These are phyloP conservation scores for Ceratobasidium sp. DNA, from an alignment of 1,284 basidiomycete species.

Conservation along the genomic window DNA sequence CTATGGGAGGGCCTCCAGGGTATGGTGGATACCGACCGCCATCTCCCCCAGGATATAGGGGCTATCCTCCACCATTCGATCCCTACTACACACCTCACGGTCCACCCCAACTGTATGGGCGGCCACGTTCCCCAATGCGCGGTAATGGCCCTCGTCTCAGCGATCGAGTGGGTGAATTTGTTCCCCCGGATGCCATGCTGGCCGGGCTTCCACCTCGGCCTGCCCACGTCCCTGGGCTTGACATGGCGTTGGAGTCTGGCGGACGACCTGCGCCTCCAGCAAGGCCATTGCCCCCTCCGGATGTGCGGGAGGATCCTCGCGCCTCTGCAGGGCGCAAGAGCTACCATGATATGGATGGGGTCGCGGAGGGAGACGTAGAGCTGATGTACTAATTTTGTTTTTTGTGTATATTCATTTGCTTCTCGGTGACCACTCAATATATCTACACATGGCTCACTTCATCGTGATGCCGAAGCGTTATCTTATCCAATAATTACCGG, in stretches of 20 bases:
- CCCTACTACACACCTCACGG: conserved; percentile 35
- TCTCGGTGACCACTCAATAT: conserved; percentile 29
- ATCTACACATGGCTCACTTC: background rate
- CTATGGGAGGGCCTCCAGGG: conserved; percentile 33
- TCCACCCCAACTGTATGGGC: conserved; percentile 37
- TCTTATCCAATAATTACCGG: background rate
- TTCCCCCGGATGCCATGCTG: conserved; percentile 59
- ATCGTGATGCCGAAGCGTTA: background rate
- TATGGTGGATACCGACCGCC: conserved; percentile 50
- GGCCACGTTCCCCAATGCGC: conserved; percentile 43
- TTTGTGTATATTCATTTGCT: conserved; percentile 40
- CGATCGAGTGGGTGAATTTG: conserved; percentile 77
- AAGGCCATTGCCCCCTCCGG: conserved; percentile 68
- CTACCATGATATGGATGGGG: conserved; percentile 86
- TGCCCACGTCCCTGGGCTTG: conserved; percentile 54
- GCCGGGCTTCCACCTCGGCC: conserved; percentile 81
- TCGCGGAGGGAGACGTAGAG: conserved; percentile 82
- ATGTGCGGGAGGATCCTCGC: conserved; percentile 85
- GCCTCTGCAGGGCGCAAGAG: conserved; percentile 82
- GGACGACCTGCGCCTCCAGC: conserved; percentile 25
- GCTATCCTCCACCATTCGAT: conserved; percentile 37
- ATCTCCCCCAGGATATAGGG: conserved; percentile 39
- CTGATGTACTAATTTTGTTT: conserved; percentile 47
- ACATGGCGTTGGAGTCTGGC: conserved; percentile 59
- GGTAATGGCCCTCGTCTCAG: conserved; percentile 61